Conservation (phyloP, 140 eudicot genomes). For the Flaveria floridana region DNA sequence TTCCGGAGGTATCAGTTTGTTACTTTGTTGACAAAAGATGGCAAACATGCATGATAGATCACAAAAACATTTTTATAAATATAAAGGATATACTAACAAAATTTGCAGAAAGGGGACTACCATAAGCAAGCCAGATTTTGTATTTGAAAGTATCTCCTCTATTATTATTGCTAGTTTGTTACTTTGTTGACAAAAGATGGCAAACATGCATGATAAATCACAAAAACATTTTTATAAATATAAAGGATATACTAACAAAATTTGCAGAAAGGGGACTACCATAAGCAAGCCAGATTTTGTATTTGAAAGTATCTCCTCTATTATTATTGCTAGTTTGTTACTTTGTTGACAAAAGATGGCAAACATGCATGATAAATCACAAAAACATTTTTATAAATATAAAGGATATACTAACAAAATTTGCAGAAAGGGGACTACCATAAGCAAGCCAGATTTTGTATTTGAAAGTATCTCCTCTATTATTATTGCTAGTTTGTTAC, state of each 20-base stretch:
- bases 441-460: background rate
- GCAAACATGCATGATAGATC: background rate
- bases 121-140: background rate
- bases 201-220: background rate
- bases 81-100: background rate
- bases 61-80: background rate
- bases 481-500: no score
- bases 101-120: background rate
- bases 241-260: background rate
- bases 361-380: background rate
- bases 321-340: no score
- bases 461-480: background rate
- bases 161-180: no score
- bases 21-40: background rate
- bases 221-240: background rate
- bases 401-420: background rate
- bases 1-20: background rate
- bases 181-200: background rate
- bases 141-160: background rate
- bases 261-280: background rate
- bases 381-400: background rate
- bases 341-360: background rate
- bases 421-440: background rate
- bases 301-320: background rate
- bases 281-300: background rate